These are phyloP conservation scores for Acanthamoeba sp. DNA, from an alignment of 208 protist species.

Conservation along the genomic window DNA sequence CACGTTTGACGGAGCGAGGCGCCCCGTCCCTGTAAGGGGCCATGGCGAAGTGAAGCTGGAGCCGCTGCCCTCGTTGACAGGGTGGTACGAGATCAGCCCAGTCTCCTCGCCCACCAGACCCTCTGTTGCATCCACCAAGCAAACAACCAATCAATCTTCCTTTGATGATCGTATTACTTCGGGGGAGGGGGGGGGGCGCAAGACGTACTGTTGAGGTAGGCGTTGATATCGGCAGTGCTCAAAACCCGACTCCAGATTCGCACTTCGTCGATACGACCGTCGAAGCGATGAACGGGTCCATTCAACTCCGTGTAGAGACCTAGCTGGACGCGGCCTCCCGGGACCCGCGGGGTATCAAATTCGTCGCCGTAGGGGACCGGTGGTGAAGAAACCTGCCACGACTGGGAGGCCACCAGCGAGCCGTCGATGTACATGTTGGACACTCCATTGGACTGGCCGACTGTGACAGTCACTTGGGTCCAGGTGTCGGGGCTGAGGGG, in stretches of 20 bases:
- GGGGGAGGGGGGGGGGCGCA: not conserved
- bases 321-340: not conserved
- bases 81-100: not conserved
- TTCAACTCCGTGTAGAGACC: not conserved
- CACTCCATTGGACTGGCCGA: not conserved
- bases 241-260: not conserved
- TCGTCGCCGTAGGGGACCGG: not conserved
- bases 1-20: not conserved
- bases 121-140: not conserved
- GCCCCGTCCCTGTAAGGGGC: not conserved
- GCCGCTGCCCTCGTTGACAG: constrained; percentile 9
- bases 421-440: not conserved
- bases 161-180: not conserved
- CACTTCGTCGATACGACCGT: constrained; percentile 46
- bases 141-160: too few species aligned
- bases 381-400: not conserved
- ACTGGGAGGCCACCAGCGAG: not conserved
- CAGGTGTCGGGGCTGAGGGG: not conserved
- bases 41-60: not conserved
- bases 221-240: not conserved
- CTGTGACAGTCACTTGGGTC: not conserved
- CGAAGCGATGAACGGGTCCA: not conserved
- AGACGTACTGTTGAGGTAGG: not conserved
- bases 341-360: not conserved
- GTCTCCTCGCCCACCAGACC: not conserved